These are phyloP conservation scores for Colletotrichum karsti DNA, from an alignment of 2,329 filamentous ascomycete species.

Conservation along the genomic window DNA sequence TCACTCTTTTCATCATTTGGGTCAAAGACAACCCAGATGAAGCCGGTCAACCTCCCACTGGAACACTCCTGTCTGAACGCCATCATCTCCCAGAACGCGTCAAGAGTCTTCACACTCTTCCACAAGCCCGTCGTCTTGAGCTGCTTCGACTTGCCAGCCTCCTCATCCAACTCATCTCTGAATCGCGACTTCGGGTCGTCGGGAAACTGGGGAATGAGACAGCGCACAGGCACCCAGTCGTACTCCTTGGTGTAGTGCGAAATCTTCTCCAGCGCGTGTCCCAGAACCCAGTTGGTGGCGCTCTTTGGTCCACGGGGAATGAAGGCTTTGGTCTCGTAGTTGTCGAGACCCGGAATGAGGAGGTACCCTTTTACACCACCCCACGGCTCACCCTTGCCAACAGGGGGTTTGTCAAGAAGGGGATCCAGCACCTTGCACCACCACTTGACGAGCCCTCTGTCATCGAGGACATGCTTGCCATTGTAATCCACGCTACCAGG, in stretches of 20 bases:
- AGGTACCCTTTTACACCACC: constrained; percentile 77
- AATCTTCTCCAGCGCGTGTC: constrained; percentile 73
- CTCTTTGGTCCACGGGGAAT: constrained; percentile 65
- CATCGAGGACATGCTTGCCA: constrained; percentile 90
- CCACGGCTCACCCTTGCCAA: constrained; percentile 44
- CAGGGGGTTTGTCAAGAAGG: constrained; percentile 63
- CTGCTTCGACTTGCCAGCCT: constrained; percentile 67
- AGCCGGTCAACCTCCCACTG: constrained; percentile 89
- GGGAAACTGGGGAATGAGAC: constrained; percentile 88
- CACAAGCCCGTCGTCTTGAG: constrained; percentile 73
- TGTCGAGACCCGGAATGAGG: constrained; percentile 86
- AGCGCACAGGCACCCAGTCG: constrained; percentile 76
- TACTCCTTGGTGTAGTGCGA: constrained; percentile 69
- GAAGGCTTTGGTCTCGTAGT: constrained; percentile 81
- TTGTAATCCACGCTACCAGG: constrained; percentile 87
- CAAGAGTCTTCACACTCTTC: constrained; percentile 83
- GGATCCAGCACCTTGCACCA: constrained; percentile 92
- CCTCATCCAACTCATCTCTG: constrained; percentile 87
- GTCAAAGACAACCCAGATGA: constrained; percentile 91
- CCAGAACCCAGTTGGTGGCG: constrained; percentile 72
- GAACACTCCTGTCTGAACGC: constrained; percentile 95
- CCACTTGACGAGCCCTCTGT: constrained; percentile 91
- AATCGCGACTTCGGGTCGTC: constrained; percentile 96
- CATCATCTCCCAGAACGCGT: constrained; percentile 99
- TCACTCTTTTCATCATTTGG: constrained; percentile 40